Evolutionary conservation across 345 rosid species (phyloP).

Genomic region (Turnera subulata): DNA sequence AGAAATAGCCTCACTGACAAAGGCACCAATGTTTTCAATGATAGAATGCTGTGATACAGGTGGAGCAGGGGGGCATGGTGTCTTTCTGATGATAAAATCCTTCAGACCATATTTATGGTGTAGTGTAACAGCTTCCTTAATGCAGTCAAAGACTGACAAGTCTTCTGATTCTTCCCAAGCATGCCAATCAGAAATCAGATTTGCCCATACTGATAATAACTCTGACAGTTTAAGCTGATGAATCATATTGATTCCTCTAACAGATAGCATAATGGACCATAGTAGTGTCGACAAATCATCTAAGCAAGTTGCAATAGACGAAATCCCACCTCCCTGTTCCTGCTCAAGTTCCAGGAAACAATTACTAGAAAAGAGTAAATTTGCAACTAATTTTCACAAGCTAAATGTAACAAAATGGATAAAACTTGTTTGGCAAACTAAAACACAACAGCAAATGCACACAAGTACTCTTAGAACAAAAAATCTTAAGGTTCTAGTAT

Average conservation of each 20-base stretch:
- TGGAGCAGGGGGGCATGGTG: conserved; percentile 68
- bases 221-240: conserved; percentile 56
- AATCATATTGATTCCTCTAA: conserved; percentile 39
- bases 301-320: conserved; percentile 48
- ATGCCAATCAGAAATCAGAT: conserved; percentile 73
- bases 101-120: conserved; percentile 47
- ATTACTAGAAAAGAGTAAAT: background rate
- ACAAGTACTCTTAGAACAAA: too few species aligned
- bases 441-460: too few species aligned
- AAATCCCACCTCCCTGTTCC: conserved; percentile 43
- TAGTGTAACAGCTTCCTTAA: conserved; percentile 61
- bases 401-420: too few species aligned
- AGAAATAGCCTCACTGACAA: conserved; percentile 60
- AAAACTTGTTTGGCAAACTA: too few species aligned
- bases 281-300: conserved; percentile 65
- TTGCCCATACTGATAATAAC: conserved; percentile 64
- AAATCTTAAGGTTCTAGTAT: too few species aligned
- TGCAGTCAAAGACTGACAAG: conserved; percentile 71
- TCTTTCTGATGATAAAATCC: conserved; percentile 40
- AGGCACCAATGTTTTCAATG: conserved; percentile 65
- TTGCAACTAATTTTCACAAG: too few species aligned
- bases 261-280: conserved; percentile 48
- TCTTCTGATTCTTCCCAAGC: conserved; percentile 94
- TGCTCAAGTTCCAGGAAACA: conserved; percentile 16
- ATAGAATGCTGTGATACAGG: conserved; percentile 63